Percentiles rank a stretch among this genome's conserved stretches.
These are phyloP conservation scores for Talaromyces funiculosus DNA, from an alignment of 2,329 filamentous ascomycete genomes.

Conservation along the genomic window DNA sequence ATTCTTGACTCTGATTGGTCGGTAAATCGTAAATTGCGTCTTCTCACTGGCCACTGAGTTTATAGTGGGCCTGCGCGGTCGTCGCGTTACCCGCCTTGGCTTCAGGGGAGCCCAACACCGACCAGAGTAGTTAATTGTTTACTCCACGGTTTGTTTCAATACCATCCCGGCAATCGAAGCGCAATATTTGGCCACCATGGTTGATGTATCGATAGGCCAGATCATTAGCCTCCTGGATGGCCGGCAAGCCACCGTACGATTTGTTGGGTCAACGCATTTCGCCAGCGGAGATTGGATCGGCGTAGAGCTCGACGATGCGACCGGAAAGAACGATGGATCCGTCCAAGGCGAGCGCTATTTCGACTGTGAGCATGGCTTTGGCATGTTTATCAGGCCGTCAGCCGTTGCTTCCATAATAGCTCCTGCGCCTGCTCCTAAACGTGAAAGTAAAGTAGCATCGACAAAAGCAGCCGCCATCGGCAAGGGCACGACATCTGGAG, in stretches of 20 bases:
- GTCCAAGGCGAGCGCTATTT: constrained; percentile 87
- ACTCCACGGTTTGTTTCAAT: not conserved
- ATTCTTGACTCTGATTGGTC: not conserved
- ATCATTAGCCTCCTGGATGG: constrained; percentile 73
- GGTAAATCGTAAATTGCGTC: not conserved
- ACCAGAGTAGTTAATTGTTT: not conserved
- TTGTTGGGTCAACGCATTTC: constrained; percentile 73
- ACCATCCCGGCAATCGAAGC: not conserved
- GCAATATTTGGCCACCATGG: constrained; percentile 6
- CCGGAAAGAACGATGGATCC: constrained; percentile 90
- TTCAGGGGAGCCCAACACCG: constrained; percentile 10
- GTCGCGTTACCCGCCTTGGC: constrained; percentile 15
- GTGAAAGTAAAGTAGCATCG: constrained; percentile 33
- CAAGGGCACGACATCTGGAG: constrained; percentile 36
- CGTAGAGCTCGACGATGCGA: constrained; percentile 73
- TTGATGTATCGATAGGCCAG: constrained; percentile 53
- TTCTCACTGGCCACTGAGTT: not conserved
- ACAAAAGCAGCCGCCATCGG: constrained; percentile 24
- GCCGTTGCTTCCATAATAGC: constrained; percentile 54
- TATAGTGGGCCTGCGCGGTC: constrained; percentile 8
- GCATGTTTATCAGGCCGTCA: constrained; percentile 80
- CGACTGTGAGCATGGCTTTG: constrained; percentile 62
- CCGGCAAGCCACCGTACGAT: constrained; percentile 71
- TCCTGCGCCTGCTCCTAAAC: constrained; percentile 15
- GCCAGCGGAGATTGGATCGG: constrained; percentile 81